Conservation (phyloP, 139 green algal genomes). For the Chlorella sp. region DNA sequence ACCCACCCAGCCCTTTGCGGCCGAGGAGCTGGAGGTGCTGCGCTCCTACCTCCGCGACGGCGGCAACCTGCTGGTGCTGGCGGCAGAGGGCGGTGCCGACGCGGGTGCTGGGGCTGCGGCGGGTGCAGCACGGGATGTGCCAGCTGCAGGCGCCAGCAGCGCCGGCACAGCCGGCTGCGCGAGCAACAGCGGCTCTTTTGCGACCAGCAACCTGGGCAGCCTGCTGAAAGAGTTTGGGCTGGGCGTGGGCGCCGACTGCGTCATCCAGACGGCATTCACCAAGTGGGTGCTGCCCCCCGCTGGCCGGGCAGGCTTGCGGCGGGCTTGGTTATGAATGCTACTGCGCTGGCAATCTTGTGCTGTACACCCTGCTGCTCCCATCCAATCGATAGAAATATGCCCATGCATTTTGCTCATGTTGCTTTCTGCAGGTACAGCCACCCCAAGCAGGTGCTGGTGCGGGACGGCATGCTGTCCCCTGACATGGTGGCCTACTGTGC, state of each 20-base stretch:
- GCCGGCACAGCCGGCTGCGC: neutral
- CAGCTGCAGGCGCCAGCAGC: neutral
- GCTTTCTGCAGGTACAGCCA: conserved; percentile 79
- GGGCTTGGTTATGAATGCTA: no score
- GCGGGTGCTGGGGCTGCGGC: conserved; percentile 1
- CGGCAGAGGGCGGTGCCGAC: conserved; percentile 65
- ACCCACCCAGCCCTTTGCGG: conserved; percentile 71
- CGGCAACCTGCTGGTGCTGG: conserved; percentile 71
- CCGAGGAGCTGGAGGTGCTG: conserved; percentile 68
- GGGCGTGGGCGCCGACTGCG: conserved; percentile 71
- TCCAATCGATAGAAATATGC: no score
- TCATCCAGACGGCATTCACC: conserved; percentile 53
- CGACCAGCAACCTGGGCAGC: conserved; percentile 83
- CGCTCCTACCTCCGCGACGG: conserved; percentile 65
- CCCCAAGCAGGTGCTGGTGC: conserved; percentile 85
- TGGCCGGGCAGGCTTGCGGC: no score
- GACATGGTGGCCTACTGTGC: conserved; percentile 53
- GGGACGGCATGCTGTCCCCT: conserved; percentile 84
- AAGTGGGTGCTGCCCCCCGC: neutral
- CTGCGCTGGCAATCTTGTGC: no score
- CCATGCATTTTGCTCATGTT: neutral
- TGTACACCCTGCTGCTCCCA: no score
- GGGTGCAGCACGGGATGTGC: neutral
- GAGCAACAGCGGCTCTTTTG: no score
- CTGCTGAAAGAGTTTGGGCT: conserved; percentile 84